phyloP scores from a whole-genome alignment of 1,284 basidiomycete genomes.

The Papiliotrema fonsecae region DNA sequence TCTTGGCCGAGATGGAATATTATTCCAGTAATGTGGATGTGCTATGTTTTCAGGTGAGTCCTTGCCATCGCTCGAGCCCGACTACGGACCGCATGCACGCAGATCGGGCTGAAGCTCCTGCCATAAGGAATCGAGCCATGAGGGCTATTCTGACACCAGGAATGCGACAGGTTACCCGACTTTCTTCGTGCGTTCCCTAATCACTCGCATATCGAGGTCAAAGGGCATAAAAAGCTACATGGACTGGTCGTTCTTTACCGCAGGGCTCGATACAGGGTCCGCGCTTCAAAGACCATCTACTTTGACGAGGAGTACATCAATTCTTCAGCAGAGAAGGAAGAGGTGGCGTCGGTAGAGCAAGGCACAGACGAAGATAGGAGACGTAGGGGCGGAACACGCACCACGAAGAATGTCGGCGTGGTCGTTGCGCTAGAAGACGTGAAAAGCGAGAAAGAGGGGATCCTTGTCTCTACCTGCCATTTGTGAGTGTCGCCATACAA shows the following conservation, averaged over 20 bases:
- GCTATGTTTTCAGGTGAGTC: conserved; percentile 72
- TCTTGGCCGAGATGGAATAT: conserved; percentile 64
- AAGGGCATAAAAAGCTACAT: conserved; percentile 69
- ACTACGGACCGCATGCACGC: no score
- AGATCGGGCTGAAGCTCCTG: no score
- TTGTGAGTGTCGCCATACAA: conserved; percentile 28
- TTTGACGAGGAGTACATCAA: conserved; percentile 61
- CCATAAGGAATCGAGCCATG: neutral
- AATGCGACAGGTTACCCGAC: conserved; percentile 60
- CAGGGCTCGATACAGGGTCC: conserved; percentile 52
- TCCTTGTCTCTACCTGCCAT: conserved; percentile 65
- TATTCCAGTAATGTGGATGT: conserved; percentile 63
- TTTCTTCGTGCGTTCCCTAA: conserved; percentile 57
- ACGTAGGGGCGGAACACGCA: conserved; percentile 58
- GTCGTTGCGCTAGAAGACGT: conserved; percentile 61
- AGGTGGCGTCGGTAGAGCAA: conserved; percentile 4
- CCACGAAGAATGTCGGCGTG: conserved; percentile 76
- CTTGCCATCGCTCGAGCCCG: neutral
- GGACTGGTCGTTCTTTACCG: conserved; percentile 76
- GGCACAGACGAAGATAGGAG: conserved; percentile 21
- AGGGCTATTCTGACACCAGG: conserved; percentile 25
- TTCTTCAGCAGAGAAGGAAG: conserved; percentile 18
- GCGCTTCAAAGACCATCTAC: conserved; percentile 53
- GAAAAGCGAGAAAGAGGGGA: conserved; percentile 42
- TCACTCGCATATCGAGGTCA: conserved; percentile 56